Percentiles rank a stretch among this genome's conserved stretches.
Conservation (phyloP, 225 moss, liverwort and hornwort genomes). For the Bryoerythrophyllum caledonicum region DNA sequence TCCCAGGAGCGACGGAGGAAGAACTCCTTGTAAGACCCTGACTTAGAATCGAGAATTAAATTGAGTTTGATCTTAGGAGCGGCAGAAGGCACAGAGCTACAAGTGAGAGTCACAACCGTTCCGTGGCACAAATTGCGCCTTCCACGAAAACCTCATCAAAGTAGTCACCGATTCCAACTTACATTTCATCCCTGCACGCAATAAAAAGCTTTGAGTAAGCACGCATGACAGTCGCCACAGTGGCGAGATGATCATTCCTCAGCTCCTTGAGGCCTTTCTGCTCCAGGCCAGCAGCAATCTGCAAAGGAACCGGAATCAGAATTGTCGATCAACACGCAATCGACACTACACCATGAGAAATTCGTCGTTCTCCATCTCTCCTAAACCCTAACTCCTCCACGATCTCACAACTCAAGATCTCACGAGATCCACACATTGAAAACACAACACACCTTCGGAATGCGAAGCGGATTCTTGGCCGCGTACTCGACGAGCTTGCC, state of each 20-base stretch:
- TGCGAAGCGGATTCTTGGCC: constrained; percentile 85
- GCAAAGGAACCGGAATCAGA: constrained; percentile 1
- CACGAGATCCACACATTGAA: not conserved
- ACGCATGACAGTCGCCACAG: constrained; percentile 79
- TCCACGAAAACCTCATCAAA: not conserved
- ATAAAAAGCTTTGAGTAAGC: constrained; percentile 81
- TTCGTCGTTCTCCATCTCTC: not conserved
- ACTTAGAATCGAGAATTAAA: not conserved
- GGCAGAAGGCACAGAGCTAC: not conserved
- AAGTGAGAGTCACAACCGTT: not conserved
- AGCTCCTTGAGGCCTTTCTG: constrained; percentile 88
- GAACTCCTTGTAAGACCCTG: not conserved
- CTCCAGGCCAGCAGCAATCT: constrained; percentile 88
- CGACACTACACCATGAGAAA: not conserved
- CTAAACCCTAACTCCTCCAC: not conserved
- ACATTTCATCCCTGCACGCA: constrained; percentile 92
- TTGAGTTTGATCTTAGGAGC: not conserved
- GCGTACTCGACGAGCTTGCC: constrained; percentile 93
- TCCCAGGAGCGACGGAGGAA: not conserved
- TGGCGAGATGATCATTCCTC: constrained; percentile 68
- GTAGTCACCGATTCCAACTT: constrained; percentile 15
- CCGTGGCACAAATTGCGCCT: not conserved
- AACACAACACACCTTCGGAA: constrained; percentile 71
- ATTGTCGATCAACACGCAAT: not conserved
- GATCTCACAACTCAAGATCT: not conserved